Base-by-base conservation (phyloP, 306 rosid species). In the Sophora flavescens region DNA sequence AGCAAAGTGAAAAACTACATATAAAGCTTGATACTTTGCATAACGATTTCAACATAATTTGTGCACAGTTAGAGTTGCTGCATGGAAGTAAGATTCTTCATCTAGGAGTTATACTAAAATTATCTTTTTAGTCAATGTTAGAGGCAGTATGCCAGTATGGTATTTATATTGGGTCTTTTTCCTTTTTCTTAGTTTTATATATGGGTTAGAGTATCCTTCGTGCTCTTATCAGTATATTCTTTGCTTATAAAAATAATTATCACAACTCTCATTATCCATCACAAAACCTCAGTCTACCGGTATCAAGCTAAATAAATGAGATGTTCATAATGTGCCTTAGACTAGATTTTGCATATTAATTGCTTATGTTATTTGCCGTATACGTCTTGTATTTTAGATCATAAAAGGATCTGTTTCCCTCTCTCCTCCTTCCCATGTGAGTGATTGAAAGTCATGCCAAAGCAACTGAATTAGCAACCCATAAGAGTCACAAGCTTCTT, bases 331-430 rank as follows among this genome's bases (percentile, higher is more conserved):
- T 60, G 44, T 36, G 7, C 5, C 2, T 13, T 30, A 51, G 33
- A 6, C 6, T 44, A 18, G 17, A 60, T 59, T 74, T 59, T 74
- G 51, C 0, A 6, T 45, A 47, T 56, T 54, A 74, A 22, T 18
- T 58, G 53, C 41, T 12, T 9, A 3, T 26, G 11, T 60, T 66
- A 57, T 67, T 74, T 81, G 84, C 80, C 77, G 80, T 81, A n/a
- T 75, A 74, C 72, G 80, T 17, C 70, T 35, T 36, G 70, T 35
- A n/a, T 47, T 5, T 50, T 48, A 9, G 17, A 68, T 64, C 17
- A 74, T 12, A 18, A 36, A 69, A 59, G 62, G 26, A 59, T 14
- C 8, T 57, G 76, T 48, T 57, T 36, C 28, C 18, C 6, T 7
- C 10, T 38, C 59, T 58, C 52, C 58, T 44, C 4, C 45, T 39